Evolutionary conservation across 129 eudicot species (phyloP).

Genomic region (Artemisia annua): DNA sequence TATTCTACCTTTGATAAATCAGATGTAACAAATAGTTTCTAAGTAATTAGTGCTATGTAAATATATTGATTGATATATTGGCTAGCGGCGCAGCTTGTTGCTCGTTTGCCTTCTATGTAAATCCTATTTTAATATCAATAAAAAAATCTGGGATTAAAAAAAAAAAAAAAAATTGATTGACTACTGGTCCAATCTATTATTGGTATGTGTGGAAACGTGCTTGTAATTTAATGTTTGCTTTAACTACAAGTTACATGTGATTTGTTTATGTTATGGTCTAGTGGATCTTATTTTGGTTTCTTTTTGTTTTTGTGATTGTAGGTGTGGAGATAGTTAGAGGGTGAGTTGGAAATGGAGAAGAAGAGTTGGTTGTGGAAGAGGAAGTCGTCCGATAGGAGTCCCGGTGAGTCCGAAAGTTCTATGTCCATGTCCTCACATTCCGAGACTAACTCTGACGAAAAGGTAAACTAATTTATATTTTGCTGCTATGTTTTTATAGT

Average conservation of each 20-base stretch:
- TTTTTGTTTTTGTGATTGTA: too few relatives aligned
- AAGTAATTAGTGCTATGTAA: too few relatives aligned
- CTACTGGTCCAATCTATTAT: slow-evolving; percentile 13
- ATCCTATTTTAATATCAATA: too few relatives aligned
- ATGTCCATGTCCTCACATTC: slow-evolving; percentile 85
- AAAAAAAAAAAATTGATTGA: too few relatives aligned
- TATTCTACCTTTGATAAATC: too few relatives aligned
- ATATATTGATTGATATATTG: too few relatives aligned
- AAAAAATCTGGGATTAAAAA: too few relatives aligned
- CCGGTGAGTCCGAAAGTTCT: slow-evolving; percentile 88
- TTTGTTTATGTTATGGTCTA: slow-evolving; percentile 9
- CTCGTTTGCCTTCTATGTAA: too few relatives aligned
- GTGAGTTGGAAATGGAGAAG: slow-evolving; percentile 54
- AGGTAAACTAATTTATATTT: slow-evolving; percentile 39
- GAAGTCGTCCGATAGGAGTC: slow-evolving; percentile 69
- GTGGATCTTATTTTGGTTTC: slow-evolving; percentile 8
- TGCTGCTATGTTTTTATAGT: background rate
- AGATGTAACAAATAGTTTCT: too few relatives aligned
- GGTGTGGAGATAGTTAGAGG: slow-evolving; percentile 18
- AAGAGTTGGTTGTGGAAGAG: slow-evolving; percentile 93
- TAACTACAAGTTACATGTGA: slow-evolving; percentile 9
- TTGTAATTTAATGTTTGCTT: slow-evolving; percentile 19
- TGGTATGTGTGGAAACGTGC: slow-evolving; percentile 2
- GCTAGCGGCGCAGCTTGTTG: too few relatives aligned
- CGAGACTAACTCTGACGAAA: slow-evolving; percentile 79